Evolutionary conservation across 139 green algal genomes (phyloP), one percentile per base, ranked within the genome.

Genomic region (Yamagishiella unicocca): DNA sequence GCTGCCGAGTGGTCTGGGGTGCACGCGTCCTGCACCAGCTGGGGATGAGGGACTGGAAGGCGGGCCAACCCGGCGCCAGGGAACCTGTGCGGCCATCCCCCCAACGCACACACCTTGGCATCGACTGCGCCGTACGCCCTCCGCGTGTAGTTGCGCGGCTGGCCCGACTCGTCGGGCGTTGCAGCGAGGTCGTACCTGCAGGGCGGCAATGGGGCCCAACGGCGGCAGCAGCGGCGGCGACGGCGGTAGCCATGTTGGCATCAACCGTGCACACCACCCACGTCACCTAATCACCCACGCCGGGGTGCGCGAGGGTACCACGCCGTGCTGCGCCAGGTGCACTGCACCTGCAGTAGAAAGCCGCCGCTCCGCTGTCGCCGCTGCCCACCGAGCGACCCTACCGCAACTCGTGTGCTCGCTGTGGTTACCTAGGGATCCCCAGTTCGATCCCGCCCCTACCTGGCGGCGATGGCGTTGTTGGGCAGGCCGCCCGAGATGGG

Each of bases 51-150:
- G n/a, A n/a, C n/a, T n/a, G n/a, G n/a, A n/a, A n/a, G n/a, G n/a
- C n/a, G n/a, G n/a, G n/a, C n/a, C n/a, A n/a, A n/a, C n/a, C 29
- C 64, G 6, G 6, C 64, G 42, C 64, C 29, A 72, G 29, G 8
- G 6, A 6, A 68, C 24, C 58, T 21, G 58, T 68, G 58, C 17
- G 21, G 17, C 35, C 67, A 21, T 75, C 70, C 70, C 70, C 40
- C 46, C 24, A 6, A 67, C 25, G 42, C 14, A 35, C 71, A 40
- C 70, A 87, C 77, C 85, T 92, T 92, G 4, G 81, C 89, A 37
- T 92, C 89, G 54, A 92, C 89, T 0, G 89, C 85, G 8, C 89
- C 89, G 82, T 86, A 90, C 6, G 85, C 84, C 38, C 64, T 61
- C 29, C 45, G 40, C 19, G 85, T 90, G 64, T 66, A 92, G 62